Percentiles rank a stretch among this genome's conserved stretches.
Evolutionary conservation across 768 basidiomycete genomes (phyloP).

Genomic region (Sarcomyxa edulis): DNA sequence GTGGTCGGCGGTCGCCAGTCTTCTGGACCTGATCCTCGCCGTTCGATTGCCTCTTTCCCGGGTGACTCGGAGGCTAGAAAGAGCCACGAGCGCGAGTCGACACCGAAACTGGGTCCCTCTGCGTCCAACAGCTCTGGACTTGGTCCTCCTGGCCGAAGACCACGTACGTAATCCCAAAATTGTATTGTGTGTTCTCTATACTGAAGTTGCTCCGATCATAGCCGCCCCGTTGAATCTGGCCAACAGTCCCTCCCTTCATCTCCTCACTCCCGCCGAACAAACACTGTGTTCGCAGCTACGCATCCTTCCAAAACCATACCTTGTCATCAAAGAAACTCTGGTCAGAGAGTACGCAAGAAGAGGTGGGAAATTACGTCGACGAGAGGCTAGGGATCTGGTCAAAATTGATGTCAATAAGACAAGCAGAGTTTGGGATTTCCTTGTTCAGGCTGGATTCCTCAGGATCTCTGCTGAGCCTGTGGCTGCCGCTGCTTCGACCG

Average conservation of each 20-base stretch:
- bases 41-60: constrained; percentile 33
- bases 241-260: constrained; percentile 83
- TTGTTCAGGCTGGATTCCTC: constrained; percentile 80
- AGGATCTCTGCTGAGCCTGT: constrained; percentile 57
- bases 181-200: no score
- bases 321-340: constrained; percentile 92
- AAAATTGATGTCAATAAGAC: constrained; percentile 95
- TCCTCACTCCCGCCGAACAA: constrained; percentile 87
- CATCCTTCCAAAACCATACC: constrained; percentile 92
- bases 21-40: constrained; percentile 48
- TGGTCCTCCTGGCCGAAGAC: constrained; percentile 35
- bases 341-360: constrained; percentile 90
- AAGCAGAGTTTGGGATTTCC: constrained; percentile 87
- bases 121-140: constrained; percentile 23
- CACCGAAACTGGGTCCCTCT: constrained; percentile 42
- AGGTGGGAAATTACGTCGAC: constrained; percentile 79
- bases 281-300: constrained; percentile 83
- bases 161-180: constrained; percentile 27
- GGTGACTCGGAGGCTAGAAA: constrained; percentile 48
- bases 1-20: constrained; percentile 43
- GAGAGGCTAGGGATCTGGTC: constrained; percentile 86
- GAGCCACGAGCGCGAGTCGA: constrained; percentile 57
- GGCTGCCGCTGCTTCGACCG: constrained; percentile 22
- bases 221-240: constrained; percentile 80
- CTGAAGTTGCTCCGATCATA: constrained; percentile 12